These are phyloP conservation scores for Boehmeria nivea DNA, from an alignment of 306 rosid genomes.

Conservation along the genomic window DNA sequence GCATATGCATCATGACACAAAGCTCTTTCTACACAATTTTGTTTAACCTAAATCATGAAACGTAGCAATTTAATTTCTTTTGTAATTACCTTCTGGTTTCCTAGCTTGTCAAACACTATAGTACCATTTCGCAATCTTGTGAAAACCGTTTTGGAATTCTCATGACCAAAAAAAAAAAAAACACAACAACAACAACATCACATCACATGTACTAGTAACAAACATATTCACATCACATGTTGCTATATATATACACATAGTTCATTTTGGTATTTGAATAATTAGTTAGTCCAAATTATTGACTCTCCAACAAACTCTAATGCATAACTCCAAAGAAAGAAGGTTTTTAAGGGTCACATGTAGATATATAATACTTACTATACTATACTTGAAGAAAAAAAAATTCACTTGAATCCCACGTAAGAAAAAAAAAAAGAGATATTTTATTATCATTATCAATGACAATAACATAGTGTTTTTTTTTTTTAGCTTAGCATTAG, in stretches of 20 bases:
- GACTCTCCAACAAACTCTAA: conserved; percentile 11
- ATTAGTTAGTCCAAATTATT: background rate
- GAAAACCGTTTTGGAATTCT: background rate
- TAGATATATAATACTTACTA: background rate
- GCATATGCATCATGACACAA: conserved; percentile 2
- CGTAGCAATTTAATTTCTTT: background rate
- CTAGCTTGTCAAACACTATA: background rate
- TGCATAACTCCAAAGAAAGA: background rate
- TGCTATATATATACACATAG: conserved; percentile 1
- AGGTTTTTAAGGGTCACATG: background rate
- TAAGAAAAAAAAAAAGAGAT: background rate
- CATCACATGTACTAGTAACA: no score
- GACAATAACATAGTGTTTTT: background rate
- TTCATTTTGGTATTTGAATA: conserved; percentile 24
- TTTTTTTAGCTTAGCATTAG: background rate
- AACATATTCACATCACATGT: no score
- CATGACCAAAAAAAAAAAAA: no score
- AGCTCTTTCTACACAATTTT: background rate
- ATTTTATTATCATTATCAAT: background rate
- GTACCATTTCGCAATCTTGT: conserved; percentile 1
- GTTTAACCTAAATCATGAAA: background rate
- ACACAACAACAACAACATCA: no score
- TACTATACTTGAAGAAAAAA: background rate
- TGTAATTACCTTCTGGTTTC: background rate
- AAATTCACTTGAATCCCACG: background rate